Base-by-base conservation (phyloP, 768 basidiomycete genomes). In the Pleurotus ostreatus region DNA sequence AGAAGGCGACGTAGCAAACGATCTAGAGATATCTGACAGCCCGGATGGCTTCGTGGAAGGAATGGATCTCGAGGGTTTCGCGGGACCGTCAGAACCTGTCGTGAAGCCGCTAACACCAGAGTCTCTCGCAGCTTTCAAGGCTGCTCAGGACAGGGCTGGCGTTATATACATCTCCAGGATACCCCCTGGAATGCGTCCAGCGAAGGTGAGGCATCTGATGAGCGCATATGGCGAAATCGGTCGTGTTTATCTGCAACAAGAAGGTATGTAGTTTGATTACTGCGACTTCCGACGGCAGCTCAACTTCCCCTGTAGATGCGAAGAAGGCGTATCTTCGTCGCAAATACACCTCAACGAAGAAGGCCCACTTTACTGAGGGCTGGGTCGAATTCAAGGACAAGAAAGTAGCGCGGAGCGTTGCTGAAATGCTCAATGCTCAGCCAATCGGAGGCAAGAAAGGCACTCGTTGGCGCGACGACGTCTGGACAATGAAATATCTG, bases 401-500 rank as follows among this genome's bases (percentile, higher is more conserved):
- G 71, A 85, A 83, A 46, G 77, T 98, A 44, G 97, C 94, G 0
- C 83, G 94, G 16, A 85, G 84, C 39, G 88, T 95, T 7, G 96
- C 96, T 6, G 92, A 84, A 55, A 93, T 98, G 92, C 76, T 99
- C 61, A 99, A 99, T 66, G 97, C 95, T 1, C 87, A 94, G 64
- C 82, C 93, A 1, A 94, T 99, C 58, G 97, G 96, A 25, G 94
- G 93, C 2, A 95, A 93, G 76, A 94, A 93, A 68, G 88, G 89
- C 4, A 80, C 84, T 2, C 78, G 92, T 57, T 98, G 93, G 92
- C 78, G 92, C 67, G 96, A 98, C 66, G 97, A 99, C 61, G 86
- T 99, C 6, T 99, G 97, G 97, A 98, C 97, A 56, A 96, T 98
- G 94, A 96, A 96, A 68, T 99, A 99, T 69, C 75, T 99, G 57